These are phyloP conservation scores for Corniculantispora saksenae DNA, from an alignment of 2,329 filamentous ascomycete species.

Conservation along the genomic window DNA sequence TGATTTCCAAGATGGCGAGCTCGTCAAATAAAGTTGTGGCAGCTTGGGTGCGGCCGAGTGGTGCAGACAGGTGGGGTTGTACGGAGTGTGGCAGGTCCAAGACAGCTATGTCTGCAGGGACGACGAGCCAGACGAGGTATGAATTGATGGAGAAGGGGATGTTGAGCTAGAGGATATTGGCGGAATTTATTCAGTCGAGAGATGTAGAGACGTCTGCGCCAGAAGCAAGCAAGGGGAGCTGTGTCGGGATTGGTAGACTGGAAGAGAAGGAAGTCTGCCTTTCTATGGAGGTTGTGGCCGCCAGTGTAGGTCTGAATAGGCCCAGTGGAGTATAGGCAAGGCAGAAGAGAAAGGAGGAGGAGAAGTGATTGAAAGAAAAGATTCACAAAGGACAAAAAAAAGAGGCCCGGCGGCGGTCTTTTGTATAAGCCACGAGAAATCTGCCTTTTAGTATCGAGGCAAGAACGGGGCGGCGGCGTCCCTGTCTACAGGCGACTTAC, in stretches of 20 bases:
- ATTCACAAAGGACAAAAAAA: slow-evolving; percentile 9
- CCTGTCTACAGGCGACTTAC: too few relatives aligned
- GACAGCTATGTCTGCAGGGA: background rate
- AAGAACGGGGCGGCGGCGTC: too few relatives aligned
- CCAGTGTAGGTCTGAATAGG: slow-evolving; percentile 8
- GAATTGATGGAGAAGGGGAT: background rate
- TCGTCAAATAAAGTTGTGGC: background rate
- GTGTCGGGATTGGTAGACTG: background rate
- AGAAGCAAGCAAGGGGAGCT: background rate
- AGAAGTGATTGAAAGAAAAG: slow-evolving; percentile 6
- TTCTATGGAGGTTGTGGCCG: background rate
- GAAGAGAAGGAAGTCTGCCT: slow-evolving; percentile 1
- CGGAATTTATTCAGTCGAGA: background rate
- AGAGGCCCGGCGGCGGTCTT: slow-evolving; percentile 15
- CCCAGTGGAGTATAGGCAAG: slow-evolving; percentile 7
- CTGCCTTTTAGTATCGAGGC: too few relatives aligned
- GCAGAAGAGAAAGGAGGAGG: slow-evolving; percentile 1
- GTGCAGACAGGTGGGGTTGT: background rate
- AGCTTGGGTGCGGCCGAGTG: background rate
- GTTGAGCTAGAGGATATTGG: background rate
- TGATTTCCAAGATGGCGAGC: background rate
- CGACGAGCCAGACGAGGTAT: background rate
- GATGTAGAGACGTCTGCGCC: background rate
- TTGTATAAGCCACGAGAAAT: slow-evolving; percentile 19
- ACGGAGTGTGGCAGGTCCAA: background rate